Evolutionary conservation across 2,329 filamentous ascomycete genomes (phyloP).

Genomic region (Venturia asperata): DNA sequence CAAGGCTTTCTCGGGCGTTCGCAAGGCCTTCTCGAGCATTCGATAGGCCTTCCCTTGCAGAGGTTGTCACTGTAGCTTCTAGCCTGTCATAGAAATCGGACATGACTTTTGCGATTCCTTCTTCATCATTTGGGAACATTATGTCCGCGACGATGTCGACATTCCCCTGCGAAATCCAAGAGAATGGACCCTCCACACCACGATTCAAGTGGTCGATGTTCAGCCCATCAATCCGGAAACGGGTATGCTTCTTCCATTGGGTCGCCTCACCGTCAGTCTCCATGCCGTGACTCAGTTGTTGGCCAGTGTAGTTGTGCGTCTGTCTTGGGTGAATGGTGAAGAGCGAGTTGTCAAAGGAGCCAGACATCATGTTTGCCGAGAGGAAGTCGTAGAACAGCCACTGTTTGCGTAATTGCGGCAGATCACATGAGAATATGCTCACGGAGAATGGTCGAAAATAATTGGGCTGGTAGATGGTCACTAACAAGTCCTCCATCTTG

Average conservation of each 20-base stretch:
- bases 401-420: conserved; percentile 86
- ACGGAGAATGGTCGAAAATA: conserved; percentile 91
- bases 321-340: conserved; percentile 96
- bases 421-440: conserved; percentile 91
- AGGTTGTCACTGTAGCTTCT: conserved; percentile 82
- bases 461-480: conserved; percentile 85
- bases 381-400: conserved; percentile 98
- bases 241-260: conserved; percentile 89
- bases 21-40: conserved; percentile 24
- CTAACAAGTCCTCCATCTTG: conserved; percentile 86
- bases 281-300: conserved; percentile 46
- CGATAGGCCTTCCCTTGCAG: conserved; percentile 40
- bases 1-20: conserved; percentile 5
- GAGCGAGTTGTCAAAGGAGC: conserved; percentile 87
- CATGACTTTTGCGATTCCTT: conserved; percentile 87
- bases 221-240: conserved; percentile 84
- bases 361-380: conserved; percentile 91
- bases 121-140: conserved; percentile 87
- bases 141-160: conserved; percentile 95
- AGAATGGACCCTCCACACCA: conserved; percentile 86
- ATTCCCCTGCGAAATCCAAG: conserved; percentile 95
- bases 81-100: conserved; percentile 95
- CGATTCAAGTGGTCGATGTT: conserved; percentile 95
- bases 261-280: conserved; percentile 44
- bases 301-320: conserved; percentile 69